Evolutionary conservation across 2,329 filamentous ascomycete species (phyloP).

Genomic region (Trichothecium roseum): DNA sequence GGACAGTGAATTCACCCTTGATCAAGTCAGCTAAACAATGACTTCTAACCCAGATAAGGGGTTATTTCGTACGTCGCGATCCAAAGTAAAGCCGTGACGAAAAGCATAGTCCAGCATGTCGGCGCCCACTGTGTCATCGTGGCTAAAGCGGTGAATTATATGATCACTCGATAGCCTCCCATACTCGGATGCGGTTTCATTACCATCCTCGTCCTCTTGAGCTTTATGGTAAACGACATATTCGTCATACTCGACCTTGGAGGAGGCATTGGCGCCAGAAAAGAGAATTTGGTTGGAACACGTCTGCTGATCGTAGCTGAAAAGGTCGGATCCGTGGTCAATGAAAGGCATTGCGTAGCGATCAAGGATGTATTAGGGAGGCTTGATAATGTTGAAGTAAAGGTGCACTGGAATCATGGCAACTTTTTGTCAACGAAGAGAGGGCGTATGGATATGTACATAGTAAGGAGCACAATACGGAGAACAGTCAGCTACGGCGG

Average conservation of each 20-base stretch:
- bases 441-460: not conserved
- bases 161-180: conserved; percentile 10
- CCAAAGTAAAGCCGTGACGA: conserved; percentile 16
- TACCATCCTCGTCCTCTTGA: conserved; percentile 7
- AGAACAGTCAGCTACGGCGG: too few relatives aligned
- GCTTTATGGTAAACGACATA: conserved; percentile 22
- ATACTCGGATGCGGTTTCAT: conserved; percentile 3
- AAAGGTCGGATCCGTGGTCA: conserved; percentile 21
- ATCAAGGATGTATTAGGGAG: not conserved
- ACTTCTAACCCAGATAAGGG: not conserved
- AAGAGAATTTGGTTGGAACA: conserved; percentile 23
- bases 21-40: not conserved
- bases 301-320: conserved; percentile 23
- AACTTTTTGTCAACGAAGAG: not conserved
- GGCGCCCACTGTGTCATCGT: conserved; percentile 19
- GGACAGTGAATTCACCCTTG: conserved; percentile 15
- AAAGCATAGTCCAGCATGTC: conserved; percentile 21
- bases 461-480: too few relatives aligned
- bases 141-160: conserved; percentile 21
- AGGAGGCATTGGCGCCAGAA: conserved; percentile 14
- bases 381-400: not conserved
- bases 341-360: conserved; percentile 1
- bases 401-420: not conserved
- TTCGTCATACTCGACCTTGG: conserved; percentile 25
- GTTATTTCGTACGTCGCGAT: conserved; percentile 15